These are phyloP conservation scores for Russula foetens DNA, from an alignment of 768 basidiomycete genomes.

Conservation along the genomic window DNA sequence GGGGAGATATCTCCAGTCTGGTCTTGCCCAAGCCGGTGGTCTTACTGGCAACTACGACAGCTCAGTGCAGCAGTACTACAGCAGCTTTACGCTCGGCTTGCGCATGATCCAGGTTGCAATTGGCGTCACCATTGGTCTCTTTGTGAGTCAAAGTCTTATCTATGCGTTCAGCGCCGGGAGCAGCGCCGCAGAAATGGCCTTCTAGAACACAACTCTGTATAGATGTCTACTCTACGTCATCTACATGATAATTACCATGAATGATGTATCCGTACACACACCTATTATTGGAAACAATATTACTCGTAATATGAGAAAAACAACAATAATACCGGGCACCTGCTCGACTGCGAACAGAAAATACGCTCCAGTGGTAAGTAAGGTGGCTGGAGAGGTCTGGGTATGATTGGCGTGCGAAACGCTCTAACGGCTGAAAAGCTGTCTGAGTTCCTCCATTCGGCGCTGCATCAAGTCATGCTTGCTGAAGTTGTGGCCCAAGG, in stretches of 20 bases:
- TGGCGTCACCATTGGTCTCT: constrained; percentile 79
- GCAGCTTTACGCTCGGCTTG: constrained; percentile 70
- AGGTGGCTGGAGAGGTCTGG: neutral
- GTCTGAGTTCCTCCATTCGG: constrained; percentile 79
- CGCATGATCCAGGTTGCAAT: constrained; percentile 80
- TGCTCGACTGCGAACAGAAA: neutral
- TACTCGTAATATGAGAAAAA: neutral
- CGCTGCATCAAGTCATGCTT: constrained; percentile 83
- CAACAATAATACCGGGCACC: too few relatives aligned
- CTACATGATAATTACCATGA: constrained; percentile 13
- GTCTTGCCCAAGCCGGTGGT: constrained; percentile 68
- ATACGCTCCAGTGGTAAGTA: neutral
- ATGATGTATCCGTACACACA: constrained; percentile 11
- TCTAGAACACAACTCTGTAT: constrained; percentile 30
- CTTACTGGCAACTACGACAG: constrained; percentile 51
- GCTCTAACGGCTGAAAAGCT: constrained; percentile 49
- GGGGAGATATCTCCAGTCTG: constrained; percentile 40
- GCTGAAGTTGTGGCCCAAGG: constrained; percentile 77
- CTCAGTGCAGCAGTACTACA: constrained; percentile 63
- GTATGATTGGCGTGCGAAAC: neutral
- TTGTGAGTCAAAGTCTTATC: constrained; percentile 72
- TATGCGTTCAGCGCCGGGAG: constrained; percentile 70
- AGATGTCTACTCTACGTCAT: constrained; percentile 12
- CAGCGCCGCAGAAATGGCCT: constrained; percentile 67
- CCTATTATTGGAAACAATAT: constrained; percentile 10